Conservation (phyloP, 768 basidiomycete species). For the Auriculariales sp. region DNA sequence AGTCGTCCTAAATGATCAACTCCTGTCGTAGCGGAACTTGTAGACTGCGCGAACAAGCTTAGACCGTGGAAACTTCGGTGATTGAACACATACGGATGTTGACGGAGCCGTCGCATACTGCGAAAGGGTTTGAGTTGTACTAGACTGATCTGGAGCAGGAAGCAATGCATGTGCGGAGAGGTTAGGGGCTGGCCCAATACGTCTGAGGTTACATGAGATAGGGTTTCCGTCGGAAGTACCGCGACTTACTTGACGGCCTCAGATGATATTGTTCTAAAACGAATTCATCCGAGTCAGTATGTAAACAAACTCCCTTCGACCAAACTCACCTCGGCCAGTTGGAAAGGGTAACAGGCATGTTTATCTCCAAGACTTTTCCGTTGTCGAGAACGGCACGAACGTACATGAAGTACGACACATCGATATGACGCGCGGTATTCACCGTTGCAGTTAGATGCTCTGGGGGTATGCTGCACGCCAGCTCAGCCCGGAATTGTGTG, state of each 20-base stretch:
- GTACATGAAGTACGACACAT: conserved; percentile 64
- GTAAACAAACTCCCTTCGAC: background rate
- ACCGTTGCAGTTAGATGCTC: conserved; percentile 71
- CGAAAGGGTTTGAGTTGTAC: conserved; percentile 4
- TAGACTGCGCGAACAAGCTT: background rate
- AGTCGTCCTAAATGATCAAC: background rate
- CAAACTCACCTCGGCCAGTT: conserved; percentile 67
- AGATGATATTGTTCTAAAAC: conserved; percentile 46
- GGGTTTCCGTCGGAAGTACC: background rate
- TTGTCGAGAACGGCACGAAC: conserved; percentile 69
- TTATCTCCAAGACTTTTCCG: conserved; percentile 47
- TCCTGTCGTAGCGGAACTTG: background rate
- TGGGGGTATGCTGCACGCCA: conserved; percentile 51
- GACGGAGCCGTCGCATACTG: background rate
- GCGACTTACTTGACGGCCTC: conserved; percentile 42
- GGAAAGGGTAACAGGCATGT: conserved; percentile 66
- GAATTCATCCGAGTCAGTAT: conserved; percentile 5
- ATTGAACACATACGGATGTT: background rate
- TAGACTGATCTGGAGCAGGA: background rate
- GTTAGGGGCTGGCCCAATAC: conserved; percentile 34
- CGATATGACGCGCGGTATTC: conserved; percentile 70
- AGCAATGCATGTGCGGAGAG: conserved; percentile 14
- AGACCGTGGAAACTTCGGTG: background rate
- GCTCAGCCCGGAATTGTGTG: conserved; percentile 54
- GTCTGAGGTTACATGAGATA: conserved; percentile 16